phyloP scores from a whole-genome alignment of 805 yeast genomes.

The Metschnikowia continentalis region DNA sequence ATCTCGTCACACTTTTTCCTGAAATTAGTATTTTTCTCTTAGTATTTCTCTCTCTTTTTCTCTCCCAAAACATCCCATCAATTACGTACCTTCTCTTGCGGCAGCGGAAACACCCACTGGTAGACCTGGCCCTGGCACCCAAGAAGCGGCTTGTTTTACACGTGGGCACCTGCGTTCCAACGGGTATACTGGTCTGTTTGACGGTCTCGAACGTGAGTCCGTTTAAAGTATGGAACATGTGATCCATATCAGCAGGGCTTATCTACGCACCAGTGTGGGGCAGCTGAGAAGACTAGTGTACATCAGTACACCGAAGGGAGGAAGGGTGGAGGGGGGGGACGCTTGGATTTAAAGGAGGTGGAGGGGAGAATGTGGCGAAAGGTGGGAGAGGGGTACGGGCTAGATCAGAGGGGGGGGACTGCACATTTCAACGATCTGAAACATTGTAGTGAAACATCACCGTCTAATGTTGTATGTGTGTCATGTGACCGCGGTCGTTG shows the following conservation, averaged over 20 bases:
- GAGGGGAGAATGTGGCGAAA: background rate
- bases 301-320: background rate
- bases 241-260: background rate
- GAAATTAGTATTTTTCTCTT: background rate
- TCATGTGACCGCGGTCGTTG: background rate
- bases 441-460: too few relatives aligned
- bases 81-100: slow-evolving; percentile 17
- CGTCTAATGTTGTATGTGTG: too few relatives aligned
- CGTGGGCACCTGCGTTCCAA: slow-evolving; percentile 12
- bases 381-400: too few relatives aligned
- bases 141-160: slow-evolving; percentile 7
- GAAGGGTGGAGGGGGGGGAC: too few relatives aligned
- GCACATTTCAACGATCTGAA: too few relatives aligned
- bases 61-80: too few relatives aligned
- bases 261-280: background rate
- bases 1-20: slow-evolving; percentile 20
- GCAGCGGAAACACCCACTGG: slow-evolving; percentile 16
- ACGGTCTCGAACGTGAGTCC: slow-evolving; percentile 11
- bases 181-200: slow-evolving; percentile 7
- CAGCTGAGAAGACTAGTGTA: background rate
- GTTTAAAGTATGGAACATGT: slow-evolving; percentile 17
- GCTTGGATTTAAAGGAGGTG: background rate
- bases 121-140: slow-evolving; percentile 17
- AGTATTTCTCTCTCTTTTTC: too few relatives aligned
- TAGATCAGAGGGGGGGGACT: too few relatives aligned